Base-by-base conservation (phyloP, 306 rosid species). In the Prinsepia uniflora region DNA sequence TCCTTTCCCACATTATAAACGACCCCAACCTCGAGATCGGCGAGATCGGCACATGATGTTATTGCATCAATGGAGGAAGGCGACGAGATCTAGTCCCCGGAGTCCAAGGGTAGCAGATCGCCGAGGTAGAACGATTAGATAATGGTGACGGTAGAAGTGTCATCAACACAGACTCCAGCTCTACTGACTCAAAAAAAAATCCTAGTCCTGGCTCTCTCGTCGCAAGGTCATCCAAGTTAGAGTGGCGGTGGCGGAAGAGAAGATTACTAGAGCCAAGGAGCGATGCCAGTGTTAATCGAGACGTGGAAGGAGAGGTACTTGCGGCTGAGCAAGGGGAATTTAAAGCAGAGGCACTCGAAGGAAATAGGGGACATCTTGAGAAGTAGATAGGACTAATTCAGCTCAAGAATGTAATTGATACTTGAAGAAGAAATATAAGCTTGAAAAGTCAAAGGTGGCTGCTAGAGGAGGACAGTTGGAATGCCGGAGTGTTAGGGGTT, bases 241-340 rank as follows among this genome's bases (percentile, higher is more conserved):
- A 80, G 84, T 1, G 79, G 86, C 4, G 88, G 83, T 0, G 88
- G 86, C 2, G 96, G 99, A 13, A 84, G 99, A 69, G 99, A 95
- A 65, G 99, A 95, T 80, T 95, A 97, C 69, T 95, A 97, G 97
- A 95, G 97, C 78, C 96, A 95, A 68, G 87, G 84, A 7, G 97
- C 96, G 49, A 95, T 97, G 67, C 82, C 91, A 65, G 96, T 95
- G 72, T 75, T 95, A 86, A 95, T 95, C 46, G 97, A 91, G 30
- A 96, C 99, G 34, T 91, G 96, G 99, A 97, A 97, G 10, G 99
- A 91, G 81, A 81, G 99, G 84, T 95, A 91, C 53, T 56, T 95
- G 63, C 93, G 91, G 75, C 92, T 91, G 55, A 95, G 97, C 80
- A 76, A 97, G 19, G 99, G 97, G 61, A 95, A 91, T 79, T 82